These are phyloP conservation scores for Oenanthe javanica DNA, from an alignment of 140 eudicot species.

Conservation along the genomic window DNA sequence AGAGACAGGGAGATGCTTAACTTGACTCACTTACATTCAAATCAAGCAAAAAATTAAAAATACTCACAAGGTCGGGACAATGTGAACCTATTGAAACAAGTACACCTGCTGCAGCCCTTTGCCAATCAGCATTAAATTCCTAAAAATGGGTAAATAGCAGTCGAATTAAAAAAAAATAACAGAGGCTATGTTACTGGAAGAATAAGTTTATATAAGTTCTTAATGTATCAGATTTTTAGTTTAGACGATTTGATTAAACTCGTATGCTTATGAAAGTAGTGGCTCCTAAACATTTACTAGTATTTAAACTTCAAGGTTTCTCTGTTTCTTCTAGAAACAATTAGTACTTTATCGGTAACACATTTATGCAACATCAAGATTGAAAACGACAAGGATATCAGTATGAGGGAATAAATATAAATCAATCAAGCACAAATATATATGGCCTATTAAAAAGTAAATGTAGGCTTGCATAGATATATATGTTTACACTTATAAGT, in stretches of 20 bases:
- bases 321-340: background rate
- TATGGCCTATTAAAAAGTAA: background rate
- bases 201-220: background rate
- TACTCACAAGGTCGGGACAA: conserved; percentile 86
- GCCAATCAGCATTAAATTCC: conserved; percentile 97
- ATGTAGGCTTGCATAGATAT: background rate
- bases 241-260: background rate
- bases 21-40: background rate
- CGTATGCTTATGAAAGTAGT: background rate
- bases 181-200: background rate
- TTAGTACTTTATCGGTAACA: background rate
- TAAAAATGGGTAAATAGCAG: conserved; percentile 19
- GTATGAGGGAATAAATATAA: background rate
- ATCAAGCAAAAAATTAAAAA: background rate
- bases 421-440: background rate
- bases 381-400: background rate
- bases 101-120: conserved; percentile 87
- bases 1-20: background rate
- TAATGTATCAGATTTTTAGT: background rate
- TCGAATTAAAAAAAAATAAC: background rate
- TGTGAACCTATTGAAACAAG: conserved; percentile 94
- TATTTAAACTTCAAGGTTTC: background rate
- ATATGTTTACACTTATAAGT: background rate
- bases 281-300: background rate
- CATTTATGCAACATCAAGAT: background rate